Percentiles rank a stretch among this genome's conserved stretches.
These are phyloP conservation scores for Stromatinia cepivora DNA, from an alignment of 2,329 filamentous ascomycete genomes.

Conservation along the genomic window DNA sequence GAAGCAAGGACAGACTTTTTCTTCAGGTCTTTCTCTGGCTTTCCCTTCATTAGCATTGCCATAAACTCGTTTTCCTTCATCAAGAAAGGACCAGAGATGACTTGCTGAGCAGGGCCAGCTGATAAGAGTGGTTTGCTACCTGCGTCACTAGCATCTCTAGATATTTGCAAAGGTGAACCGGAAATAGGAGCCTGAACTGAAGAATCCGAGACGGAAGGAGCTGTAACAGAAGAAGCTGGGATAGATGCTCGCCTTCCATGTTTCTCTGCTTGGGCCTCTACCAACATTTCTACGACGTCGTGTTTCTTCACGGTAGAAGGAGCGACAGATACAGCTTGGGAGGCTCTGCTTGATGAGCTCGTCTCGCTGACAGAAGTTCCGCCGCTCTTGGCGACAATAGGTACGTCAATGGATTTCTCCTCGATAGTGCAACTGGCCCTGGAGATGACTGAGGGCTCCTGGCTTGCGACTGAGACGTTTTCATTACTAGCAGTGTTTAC, in stretches of 20 bases:
- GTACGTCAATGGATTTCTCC: background rate
- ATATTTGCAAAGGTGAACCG: background rate
- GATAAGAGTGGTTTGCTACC: background rate
- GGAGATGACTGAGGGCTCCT: no score
- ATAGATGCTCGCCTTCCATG: background rate
- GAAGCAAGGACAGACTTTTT: background rate
- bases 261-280: background rate
- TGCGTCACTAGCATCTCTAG: background rate
- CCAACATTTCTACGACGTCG: background rate
- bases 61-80: constrained; percentile 17
- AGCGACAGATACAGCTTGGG: background rate
- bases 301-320: constrained; percentile 7
- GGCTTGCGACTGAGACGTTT: background rate
- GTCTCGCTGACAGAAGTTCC: background rate
- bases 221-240: background rate
- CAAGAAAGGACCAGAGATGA: background rate
- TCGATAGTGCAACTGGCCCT: background rate
- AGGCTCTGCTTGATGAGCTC: background rate
- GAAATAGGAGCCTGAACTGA: background rate
- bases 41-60: constrained; percentile 8
- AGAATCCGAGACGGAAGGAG: background rate
- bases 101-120: no score
- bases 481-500: background rate
- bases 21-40: constrained; percentile 7
- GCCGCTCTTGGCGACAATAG: background rate